These are phyloP conservation scores for Echinochloa phyllopogon DNA, from an alignment of 176 grass and related monocot genomes.

Conservation along the genomic window DNA sequence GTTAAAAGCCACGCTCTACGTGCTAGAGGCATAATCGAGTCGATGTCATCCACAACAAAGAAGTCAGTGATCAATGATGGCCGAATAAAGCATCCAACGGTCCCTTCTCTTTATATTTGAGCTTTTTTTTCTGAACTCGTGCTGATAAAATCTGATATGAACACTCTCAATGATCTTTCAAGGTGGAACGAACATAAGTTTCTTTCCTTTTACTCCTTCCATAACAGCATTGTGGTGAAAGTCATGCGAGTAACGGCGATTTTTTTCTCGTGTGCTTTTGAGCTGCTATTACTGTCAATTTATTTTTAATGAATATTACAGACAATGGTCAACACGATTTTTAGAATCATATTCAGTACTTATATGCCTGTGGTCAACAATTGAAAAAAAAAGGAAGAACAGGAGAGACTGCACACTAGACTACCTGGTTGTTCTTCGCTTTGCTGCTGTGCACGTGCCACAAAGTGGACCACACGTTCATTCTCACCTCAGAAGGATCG, in stretches of 20 bases:
- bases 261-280: too few relatives aligned
- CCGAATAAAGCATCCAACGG: background rate
- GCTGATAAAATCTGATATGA: background rate
- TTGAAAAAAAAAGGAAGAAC: background rate
- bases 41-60: background rate
- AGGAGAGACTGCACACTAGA: background rate
- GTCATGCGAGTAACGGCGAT: too few relatives aligned
- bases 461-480: conserved; percentile 4
- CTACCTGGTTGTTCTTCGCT: background rate
- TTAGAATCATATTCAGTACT: background rate
- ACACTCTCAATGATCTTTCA: background rate
- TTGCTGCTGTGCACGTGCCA: background rate
- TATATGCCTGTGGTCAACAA: background rate
- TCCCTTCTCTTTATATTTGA: too few relatives aligned
- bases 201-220: too few relatives aligned
- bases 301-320: too few relatives aligned
- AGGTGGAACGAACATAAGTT: background rate
- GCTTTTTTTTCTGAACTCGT: background rate
- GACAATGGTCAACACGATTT: too few relatives aligned
- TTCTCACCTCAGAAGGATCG: background rate
- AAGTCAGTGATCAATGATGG: background rate
- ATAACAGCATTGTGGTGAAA: too few relatives aligned
- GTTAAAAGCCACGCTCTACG: too few relatives aligned
- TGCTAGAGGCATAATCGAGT: background rate
- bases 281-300: too few relatives aligned